Evolutionary conservation across 228 moss, liverwort and hornwort species (phyloP).

Genomic region (Sphagnum fallax): DNA sequence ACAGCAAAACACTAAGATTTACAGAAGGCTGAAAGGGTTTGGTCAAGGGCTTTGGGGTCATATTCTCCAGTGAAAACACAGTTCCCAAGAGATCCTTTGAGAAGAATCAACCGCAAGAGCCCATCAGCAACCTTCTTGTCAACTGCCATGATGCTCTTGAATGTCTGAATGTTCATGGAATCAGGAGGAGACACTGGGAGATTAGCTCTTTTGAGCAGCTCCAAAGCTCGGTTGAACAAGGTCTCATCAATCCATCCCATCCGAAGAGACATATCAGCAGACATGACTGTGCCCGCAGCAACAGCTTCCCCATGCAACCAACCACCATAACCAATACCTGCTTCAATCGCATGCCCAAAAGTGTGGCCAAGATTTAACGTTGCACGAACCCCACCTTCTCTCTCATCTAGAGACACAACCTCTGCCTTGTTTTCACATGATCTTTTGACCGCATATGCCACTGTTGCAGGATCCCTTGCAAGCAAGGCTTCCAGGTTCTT

Average conservation of each 20-base stretch:
- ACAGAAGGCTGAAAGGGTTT: slow-evolving; percentile 28
- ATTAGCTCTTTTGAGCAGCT: slow-evolving; percentile 24
- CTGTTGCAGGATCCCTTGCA: slow-evolving; percentile 31
- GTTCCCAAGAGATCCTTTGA: slow-evolving; percentile 42
- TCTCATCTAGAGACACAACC: slow-evolving; percentile 43
- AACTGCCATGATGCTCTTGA: slow-evolving; percentile 48
- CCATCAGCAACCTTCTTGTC: slow-evolving; percentile 60
- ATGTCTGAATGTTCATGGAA: slow-evolving; percentile 31
- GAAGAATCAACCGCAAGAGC: slow-evolving; percentile 33
- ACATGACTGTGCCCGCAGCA: slow-evolving; percentile 41
- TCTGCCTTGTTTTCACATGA: slow-evolving; percentile 56
- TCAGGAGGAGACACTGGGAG: slow-evolving; percentile 27
- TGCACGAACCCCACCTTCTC: slow-evolving; percentile 44
- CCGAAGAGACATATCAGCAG: slow-evolving; percentile 28
- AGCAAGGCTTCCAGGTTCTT: slow-evolving; percentile 40
- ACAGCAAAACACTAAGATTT: slow-evolving; percentile 5
- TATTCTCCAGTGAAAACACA: slow-evolving; percentile 47
- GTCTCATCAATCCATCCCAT: slow-evolving; percentile 42
- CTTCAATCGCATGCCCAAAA: slow-evolving; percentile 56
- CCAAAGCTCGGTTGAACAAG: slow-evolving; percentile 23
- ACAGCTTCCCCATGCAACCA: slow-evolving; percentile 59
- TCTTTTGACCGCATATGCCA: slow-evolving; percentile 37
- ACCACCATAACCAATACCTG: slow-evolving; percentile 44
- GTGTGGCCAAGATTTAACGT: slow-evolving; percentile 52
- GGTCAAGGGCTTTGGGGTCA: slow-evolving; percentile 26